Percentiles rank a stretch among this genome's conserved stretches.
phyloP scores from a whole-genome alignment of 495 filamentous ascomycete genomes.

The Aspergillus coremiiformis region DNA sequence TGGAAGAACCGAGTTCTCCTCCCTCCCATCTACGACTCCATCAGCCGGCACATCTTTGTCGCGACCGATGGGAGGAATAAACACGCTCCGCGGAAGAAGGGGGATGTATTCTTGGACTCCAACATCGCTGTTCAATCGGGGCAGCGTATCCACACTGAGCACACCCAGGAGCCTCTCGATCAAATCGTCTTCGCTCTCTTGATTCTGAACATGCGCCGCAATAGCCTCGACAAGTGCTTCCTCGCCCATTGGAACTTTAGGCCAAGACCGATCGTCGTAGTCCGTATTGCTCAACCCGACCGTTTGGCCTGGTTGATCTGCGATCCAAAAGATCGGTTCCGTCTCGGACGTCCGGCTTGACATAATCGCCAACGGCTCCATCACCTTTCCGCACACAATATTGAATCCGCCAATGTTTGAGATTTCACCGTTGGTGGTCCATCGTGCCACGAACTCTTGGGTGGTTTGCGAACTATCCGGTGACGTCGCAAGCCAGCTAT shows the following conservation, averaged over 20 bases:
- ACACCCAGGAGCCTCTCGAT: conserved; percentile 52
- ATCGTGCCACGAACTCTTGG: conserved; percentile 51
- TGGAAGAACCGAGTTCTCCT: background rate
- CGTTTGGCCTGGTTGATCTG: conserved; percentile 43
- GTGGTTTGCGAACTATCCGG: conserved; percentile 25
- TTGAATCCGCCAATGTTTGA: conserved; percentile 75
- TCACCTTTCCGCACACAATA: conserved; percentile 63
- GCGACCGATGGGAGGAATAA: conserved; percentile 60
- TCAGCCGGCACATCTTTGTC: background rate
- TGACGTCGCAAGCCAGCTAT: conserved; percentile 52
- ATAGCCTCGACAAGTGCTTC: conserved; percentile 29
- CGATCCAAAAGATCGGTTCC: conserved; percentile 52
- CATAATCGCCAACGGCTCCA: conserved; percentile 62
- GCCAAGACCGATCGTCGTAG: conserved; percentile 58
- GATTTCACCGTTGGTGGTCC: conserved; percentile 45
- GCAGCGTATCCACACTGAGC: conserved; percentile 60
- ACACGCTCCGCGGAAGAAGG: conserved; percentile 63
- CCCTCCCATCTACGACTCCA: background rate
- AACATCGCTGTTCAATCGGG: conserved; percentile 39
- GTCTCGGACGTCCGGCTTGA: conserved; percentile 59
- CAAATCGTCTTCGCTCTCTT: conserved; percentile 47
- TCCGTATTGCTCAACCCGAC: conserved; percentile 70
- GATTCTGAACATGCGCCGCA: conserved; percentile 28
- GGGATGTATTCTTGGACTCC: conserved; percentile 55
- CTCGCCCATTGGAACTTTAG: conserved; percentile 52